phyloP scores from a whole-genome alignment of 306 rosid genomes.

The Trifolium repens region DNA sequence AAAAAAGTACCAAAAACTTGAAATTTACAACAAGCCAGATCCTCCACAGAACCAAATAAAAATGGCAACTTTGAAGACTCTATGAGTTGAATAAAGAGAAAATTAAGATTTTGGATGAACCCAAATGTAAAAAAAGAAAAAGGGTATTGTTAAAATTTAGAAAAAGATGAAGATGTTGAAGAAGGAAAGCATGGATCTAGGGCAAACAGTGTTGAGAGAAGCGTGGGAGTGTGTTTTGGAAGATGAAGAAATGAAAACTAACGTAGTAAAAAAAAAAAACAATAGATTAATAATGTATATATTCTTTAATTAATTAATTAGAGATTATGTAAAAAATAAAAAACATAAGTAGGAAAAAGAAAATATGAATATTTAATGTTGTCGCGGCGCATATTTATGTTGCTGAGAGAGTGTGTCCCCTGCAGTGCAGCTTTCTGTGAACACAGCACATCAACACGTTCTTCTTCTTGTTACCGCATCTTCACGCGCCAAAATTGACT shows the following conservation, averaged over 20 bases:
- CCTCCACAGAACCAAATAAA: constrained; percentile 37
- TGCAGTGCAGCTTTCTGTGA: constrained; percentile 49
- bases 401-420: constrained; percentile 51
- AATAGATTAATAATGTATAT: not conserved
- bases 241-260: constrained; percentile 42
- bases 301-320: not conserved
- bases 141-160: constrained; percentile 48
- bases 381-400: constrained; percentile 62
- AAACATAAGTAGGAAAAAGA: not conserved
- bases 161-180: constrained; percentile 46
- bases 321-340: not conserved
- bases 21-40: constrained; percentile 43
- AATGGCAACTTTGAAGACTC: constrained; percentile 45
- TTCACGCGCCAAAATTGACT: constrained; percentile 22
- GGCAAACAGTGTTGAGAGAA: constrained; percentile 57
- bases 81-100: constrained; percentile 37
- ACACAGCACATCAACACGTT: constrained; percentile 36
- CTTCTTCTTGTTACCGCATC: not conserved
- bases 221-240: constrained; percentile 47
- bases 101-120: constrained; percentile 27
- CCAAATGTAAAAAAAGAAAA: not conserved
- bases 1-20: constrained; percentile 13
- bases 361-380: constrained; percentile 37
- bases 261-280: constrained; percentile 30
- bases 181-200: constrained; percentile 80